A percentile compares a stretch with the other conserved stretches of the same genome.
phyloP scores from a whole-genome alignment of 2,329 filamentous ascomycete species.

The Ascomycota sp. region DNA sequence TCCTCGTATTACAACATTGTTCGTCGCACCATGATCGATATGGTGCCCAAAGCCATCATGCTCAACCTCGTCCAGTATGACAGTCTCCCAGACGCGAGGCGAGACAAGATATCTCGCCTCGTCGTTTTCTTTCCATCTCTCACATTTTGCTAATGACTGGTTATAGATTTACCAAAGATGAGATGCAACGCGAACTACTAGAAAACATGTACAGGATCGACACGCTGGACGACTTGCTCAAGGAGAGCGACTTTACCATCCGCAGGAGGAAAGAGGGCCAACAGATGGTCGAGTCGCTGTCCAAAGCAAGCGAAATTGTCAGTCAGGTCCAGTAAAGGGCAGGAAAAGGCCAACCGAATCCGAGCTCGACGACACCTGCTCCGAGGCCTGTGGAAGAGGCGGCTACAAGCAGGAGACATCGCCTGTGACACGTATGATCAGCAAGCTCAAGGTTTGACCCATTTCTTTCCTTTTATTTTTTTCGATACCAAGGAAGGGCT shows the following conservation, averaged over 20 bases:
- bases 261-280: conserved; percentile 93
- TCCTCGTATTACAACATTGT: conserved; percentile 97
- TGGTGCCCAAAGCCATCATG: conserved; percentile 99
- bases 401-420: background rate
- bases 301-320: conserved; percentile 87
- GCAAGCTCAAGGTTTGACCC: background rate
- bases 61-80: conserved; percentile 84
- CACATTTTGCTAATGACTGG: conserved; percentile 5
- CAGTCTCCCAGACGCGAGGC: no score
- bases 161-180: conserved; percentile 73
- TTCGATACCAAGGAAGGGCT: conserved; percentile 17
- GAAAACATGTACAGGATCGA: conserved; percentile 93
- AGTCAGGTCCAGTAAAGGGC: conserved; percentile 46
- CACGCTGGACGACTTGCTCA: conserved; percentile 81
- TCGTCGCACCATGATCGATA: conserved; percentile 95
- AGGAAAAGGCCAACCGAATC: background rate
- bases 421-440: background rate
- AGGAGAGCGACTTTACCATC: conserved; percentile 94
- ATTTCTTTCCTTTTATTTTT: conserved; percentile 5
- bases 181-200: conserved; percentile 93
- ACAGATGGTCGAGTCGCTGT: conserved; percentile 93
- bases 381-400: background rate
- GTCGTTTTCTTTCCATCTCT: background rate
- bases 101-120: no score
- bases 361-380: background rate